Conservation (phyloP, 2,329 filamentous ascomycete genomes). For the Delphinella strobiligena region DNA sequence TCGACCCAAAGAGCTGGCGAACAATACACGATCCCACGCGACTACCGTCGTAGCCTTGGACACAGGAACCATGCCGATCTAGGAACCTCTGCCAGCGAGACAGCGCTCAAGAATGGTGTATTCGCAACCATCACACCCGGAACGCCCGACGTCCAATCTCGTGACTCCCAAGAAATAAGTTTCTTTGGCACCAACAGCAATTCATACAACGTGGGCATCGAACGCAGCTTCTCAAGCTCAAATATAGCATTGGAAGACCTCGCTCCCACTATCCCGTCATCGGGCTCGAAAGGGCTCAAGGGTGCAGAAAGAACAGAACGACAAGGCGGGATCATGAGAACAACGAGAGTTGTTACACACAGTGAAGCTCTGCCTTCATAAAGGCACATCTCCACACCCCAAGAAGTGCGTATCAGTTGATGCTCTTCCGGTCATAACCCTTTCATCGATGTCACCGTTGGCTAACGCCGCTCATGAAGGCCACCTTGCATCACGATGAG, state of each 20-base stretch:
- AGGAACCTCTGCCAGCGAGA: not conserved
- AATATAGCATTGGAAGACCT: too few species aligned
- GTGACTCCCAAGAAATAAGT: too few species aligned
- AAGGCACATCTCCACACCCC: too few species aligned
- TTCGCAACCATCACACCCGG: not conserved
- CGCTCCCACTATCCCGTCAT: too few species aligned
- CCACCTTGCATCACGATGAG: too few species aligned
- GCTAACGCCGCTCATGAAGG: too few species aligned
- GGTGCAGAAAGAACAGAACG: not conserved
- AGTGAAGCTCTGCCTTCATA: not conserved
- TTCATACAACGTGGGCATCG: not conserved
- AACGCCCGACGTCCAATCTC: too few species aligned
- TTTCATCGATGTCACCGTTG: too few species aligned
- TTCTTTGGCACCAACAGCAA: not conserved
- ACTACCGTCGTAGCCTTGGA: not conserved
- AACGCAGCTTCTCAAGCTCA: not conserved
- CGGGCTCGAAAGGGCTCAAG: not conserved
- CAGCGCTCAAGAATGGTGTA: not conserved
- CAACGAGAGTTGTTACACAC: not conserved
- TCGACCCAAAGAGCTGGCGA: not conserved
- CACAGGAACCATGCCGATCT: not conserved
- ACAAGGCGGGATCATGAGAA: not conserved
- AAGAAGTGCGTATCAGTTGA: not conserved
- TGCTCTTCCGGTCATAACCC: not conserved
- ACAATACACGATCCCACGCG: not conserved